phyloP scores from a whole-genome alignment of 371 early-diverging fungal genomes.

The Apophysomyces variabilis region DNA sequence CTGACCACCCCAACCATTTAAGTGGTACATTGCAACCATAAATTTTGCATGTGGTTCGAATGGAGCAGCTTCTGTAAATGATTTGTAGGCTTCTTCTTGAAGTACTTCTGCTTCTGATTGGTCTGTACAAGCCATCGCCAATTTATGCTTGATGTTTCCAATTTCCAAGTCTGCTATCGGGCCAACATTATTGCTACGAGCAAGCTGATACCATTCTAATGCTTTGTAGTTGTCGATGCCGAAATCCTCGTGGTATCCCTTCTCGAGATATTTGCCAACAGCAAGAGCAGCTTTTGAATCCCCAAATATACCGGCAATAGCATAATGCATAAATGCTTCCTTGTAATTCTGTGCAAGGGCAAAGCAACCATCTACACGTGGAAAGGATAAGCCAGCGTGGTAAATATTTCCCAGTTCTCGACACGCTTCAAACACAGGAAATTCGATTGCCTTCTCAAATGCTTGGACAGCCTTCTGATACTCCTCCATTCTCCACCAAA shows the following conservation, averaged over 20 bases:
- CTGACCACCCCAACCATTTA: constrained; percentile 25
- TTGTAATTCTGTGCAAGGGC: constrained; percentile 19
- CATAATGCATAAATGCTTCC: constrained; percentile 24
- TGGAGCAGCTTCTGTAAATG: constrained; percentile 15
- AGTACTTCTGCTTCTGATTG: background rate
- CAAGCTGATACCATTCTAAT: constrained; percentile 21
- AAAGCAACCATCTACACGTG: no score
- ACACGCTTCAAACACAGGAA: background rate
- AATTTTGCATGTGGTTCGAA: constrained; percentile 20
- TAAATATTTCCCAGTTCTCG: background rate
- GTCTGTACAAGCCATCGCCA: constrained; percentile 6
- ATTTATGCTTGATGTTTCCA: constrained; percentile 24
- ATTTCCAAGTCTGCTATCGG: constrained; percentile 26
- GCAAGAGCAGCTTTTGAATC: constrained; percentile 18
- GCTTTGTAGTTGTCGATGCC: constrained; percentile 20
- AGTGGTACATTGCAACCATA: constrained; percentile 31
- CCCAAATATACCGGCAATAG: constrained; percentile 15
- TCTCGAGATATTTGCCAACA: constrained; percentile 26
- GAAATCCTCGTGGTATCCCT: constrained; percentile 17
- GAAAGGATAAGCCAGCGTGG: background rate
- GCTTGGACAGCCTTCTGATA: background rate
- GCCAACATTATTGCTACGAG: constrained; percentile 12
- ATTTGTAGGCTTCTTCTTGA: constrained; percentile 20
- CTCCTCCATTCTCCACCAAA: background rate
- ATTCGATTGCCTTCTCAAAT: background rate